These are phyloP conservation scores for Phialocephala subalpina DNA, from an alignment of 2,329 filamentous ascomycete genomes.

Conservation along the genomic window DNA sequence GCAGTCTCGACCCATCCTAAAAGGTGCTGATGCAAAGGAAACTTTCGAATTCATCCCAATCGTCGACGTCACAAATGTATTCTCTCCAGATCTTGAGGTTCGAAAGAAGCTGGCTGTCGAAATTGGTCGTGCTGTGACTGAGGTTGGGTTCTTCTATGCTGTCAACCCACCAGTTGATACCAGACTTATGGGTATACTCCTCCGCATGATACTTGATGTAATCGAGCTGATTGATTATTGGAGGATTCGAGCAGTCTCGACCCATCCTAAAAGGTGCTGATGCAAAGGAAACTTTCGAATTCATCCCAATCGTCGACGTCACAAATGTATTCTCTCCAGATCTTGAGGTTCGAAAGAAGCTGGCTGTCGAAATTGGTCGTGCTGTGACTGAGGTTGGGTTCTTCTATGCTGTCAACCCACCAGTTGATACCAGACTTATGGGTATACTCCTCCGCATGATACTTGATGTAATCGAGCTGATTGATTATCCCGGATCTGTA, in stretches of 20 bases:
- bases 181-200: slow-evolving; percentile 5
- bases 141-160: slow-evolving; percentile 19
- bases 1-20: slow-evolving; percentile 21
- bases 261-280: slow-evolving; percentile 19
- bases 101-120: slow-evolving; percentile 14
- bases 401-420: slow-evolving; percentile 13
- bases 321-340: slow-evolving; percentile 7
- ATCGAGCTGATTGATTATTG: neutral
- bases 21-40: slow-evolving; percentile 14
- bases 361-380: slow-evolving; percentile 10
- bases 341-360: slow-evolving; percentile 14
- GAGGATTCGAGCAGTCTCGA: slow-evolving; percentile 19
- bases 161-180: slow-evolving; percentile 9
- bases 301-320: slow-evolving; percentile 18
- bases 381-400: slow-evolving; percentile 17
- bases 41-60: slow-evolving; percentile 19
- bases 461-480: neutral
- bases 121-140: slow-evolving; percentile 10
- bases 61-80: slow-evolving; percentile 14
- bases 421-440: slow-evolving; percentile 8
- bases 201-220: slow-evolving; percentile 9
- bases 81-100: slow-evolving; percentile 11
- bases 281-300: slow-evolving; percentile 15
- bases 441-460: slow-evolving; percentile 11
- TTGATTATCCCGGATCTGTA: neutral